Evolutionary conservation across 1,139 yeast species (phyloP), one percentile per base, ranked within the genome.

Genomic region (Hyphopichia fennica): DNA sequence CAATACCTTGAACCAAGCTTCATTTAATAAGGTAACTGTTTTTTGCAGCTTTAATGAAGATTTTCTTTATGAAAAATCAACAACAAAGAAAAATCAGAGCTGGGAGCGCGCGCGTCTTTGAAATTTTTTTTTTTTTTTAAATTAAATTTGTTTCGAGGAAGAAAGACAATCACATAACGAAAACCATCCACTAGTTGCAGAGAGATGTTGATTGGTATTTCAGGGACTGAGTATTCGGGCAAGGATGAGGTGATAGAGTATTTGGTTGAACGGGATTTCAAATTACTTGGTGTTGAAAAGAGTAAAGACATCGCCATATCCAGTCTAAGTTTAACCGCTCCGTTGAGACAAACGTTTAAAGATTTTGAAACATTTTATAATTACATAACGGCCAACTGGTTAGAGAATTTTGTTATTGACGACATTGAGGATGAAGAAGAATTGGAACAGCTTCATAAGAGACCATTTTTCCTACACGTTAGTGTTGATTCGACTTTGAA

Each of bases 401-500:
- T 72, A 29, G 66, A 73, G 13, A 67, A 84, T 51, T 83, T 71
- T 56, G 14, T 31, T 17, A 31, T 31, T 6, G 3, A 13, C 5
- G 20, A 31, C 17, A 31, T 31, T 16, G 5, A n/a, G 4, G 15
- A 31, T 17, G 3, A 16, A 3, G 20, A 31, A 31, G 34, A 31
- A 17, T 31, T 31, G n/a, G 20, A 9, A 3, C 3, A 17, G 4
- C 65, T 90, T 7, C 68, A 77, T 37, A 84, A 85, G 49, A 69
- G 97, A 45, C 98, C 99, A 0, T 93, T 89, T 58, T 89, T 91
- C 56, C 72, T 90, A 25, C 96, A 90, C 53, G 58, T 93, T 3
- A 77, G 89, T 8, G 72, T 90, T 2, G 96, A 89, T 56, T 90
- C 34, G 10, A 31, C 34, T 96, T 0, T 48, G 4, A n/a, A 6